Percentiles rank a stretch among this genome's conserved stretches.
Conservation (phyloP, 2,329 filamentous ascomycete species). For the Colletotrichum costaricense region DNA sequence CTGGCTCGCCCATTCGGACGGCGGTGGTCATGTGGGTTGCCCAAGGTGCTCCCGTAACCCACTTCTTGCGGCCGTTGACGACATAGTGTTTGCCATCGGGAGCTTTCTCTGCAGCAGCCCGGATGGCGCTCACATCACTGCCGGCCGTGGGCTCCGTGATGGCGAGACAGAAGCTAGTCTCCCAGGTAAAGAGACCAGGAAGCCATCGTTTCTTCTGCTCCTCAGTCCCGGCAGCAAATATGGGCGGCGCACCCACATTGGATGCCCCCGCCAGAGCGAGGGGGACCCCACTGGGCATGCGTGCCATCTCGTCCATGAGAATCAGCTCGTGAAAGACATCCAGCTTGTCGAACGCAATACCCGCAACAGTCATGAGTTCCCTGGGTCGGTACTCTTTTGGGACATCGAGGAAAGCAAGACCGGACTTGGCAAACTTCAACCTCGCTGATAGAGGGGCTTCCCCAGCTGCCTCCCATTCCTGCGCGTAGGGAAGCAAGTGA, state of each 20-base stretch:
- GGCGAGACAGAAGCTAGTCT: slow-evolving; percentile 71
- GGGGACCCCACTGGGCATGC: slow-evolving; percentile 67
- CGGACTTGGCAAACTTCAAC: slow-evolving; percentile 50
- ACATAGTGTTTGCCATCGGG: slow-evolving; percentile 63
- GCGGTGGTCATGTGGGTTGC: slow-evolving; percentile 72
- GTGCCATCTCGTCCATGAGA: slow-evolving; percentile 64
- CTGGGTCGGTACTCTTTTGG: slow-evolving; percentile 46
- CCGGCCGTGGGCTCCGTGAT: slow-evolving; percentile 73
- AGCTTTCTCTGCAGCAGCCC: slow-evolving; percentile 64
- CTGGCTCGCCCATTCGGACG: slow-evolving; percentile 67
- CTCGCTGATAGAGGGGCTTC: slow-evolving; percentile 58
- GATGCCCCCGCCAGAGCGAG: slow-evolving; percentile 70
- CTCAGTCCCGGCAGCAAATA: slow-evolving; percentile 70
- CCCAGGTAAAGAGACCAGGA: slow-evolving; percentile 67
- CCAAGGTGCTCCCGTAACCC: slow-evolving; percentile 73
- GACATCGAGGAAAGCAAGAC: slow-evolving; percentile 50
- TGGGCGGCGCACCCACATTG: slow-evolving; percentile 71
- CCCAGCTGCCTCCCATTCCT: slow-evolving; percentile 73
- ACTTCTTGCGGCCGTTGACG: slow-evolving; percentile 76
- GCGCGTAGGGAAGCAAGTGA: slow-evolving; percentile 66
- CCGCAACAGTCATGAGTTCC: slow-evolving; percentile 50
- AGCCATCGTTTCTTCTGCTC: slow-evolving; percentile 70
- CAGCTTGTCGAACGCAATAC: slow-evolving; percentile 56
- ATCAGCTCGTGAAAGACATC: slow-evolving; percentile 69
- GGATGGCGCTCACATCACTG: slow-evolving; percentile 69